A percentile compares a stretch with the other conserved stretches of the same genome.
Conservation (phyloP, 75 land plant species). For the Azolla pinnata region DNA sequence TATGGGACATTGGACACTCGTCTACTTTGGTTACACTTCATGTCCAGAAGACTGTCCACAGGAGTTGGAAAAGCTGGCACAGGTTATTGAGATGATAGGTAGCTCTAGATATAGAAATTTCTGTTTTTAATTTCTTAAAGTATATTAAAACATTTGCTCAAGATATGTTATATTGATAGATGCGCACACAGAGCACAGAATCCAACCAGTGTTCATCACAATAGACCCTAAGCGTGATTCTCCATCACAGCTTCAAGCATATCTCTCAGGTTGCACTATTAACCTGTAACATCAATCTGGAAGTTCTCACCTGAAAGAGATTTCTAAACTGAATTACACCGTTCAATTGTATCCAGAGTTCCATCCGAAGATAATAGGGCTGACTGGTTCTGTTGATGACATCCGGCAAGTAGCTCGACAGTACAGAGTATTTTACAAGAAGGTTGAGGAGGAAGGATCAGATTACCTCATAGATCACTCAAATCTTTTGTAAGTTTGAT, state of each 20-base stretch:
- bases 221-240: slow-evolving; percentile 85
- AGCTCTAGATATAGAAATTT: background rate
- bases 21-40: slow-evolving; percentile 77
- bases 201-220: slow-evolving; percentile 66
- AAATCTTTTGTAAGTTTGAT: slow-evolving; percentile 53
- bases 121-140: background rate
- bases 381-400: slow-evolving; percentile 66
- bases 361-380: slow-evolving; percentile 70
- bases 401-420: slow-evolving; percentile 68
- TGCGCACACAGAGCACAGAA: slow-evolving; percentile 6
- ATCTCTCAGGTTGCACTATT: slow-evolving; percentile 52
- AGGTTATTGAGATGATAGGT: slow-evolving; percentile 43
- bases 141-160: background rate
- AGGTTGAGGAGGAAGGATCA: slow-evolving; percentile 63
- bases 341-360: slow-evolving; percentile 50
- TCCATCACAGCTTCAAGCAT: slow-evolving; percentile 63
- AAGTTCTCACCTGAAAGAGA: background rate
- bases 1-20: slow-evolving; percentile 50
- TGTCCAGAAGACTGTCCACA: slow-evolving; percentile 71
- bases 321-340: background rate
- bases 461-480: slow-evolving; percentile 91
- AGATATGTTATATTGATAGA: background rate
- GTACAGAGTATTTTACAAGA: slow-evolving; percentile 68
- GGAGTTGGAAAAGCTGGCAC: slow-evolving; percentile 49
- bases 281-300: background rate